Evolutionary conservation across 257 asterid species (phyloP).

Genomic region (Solanum okadae): DNA sequence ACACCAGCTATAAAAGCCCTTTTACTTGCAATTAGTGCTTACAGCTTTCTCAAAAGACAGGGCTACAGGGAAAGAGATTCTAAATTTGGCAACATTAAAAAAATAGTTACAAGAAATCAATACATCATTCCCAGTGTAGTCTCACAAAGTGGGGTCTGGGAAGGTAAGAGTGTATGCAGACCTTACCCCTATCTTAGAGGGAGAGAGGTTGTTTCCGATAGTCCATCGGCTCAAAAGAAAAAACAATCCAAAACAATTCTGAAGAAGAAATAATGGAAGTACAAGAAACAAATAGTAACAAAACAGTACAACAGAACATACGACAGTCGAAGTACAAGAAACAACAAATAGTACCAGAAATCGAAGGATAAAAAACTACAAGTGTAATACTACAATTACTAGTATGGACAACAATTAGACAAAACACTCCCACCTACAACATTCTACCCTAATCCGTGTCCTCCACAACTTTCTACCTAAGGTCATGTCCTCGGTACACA

Average conservation of each 20-base stretch:
- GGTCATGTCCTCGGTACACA: not conserved
- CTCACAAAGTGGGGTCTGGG: not conserved
- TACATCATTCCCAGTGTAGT: not conserved
- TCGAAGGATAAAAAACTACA: not conserved
- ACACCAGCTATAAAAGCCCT: conserved; percentile 84
- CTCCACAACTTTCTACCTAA: not conserved
- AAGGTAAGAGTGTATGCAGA: not conserved
- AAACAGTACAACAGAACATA: not conserved
- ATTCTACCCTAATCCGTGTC: not conserved
- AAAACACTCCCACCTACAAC: not conserved
- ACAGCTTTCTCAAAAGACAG: not conserved
- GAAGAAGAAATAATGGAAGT: not conserved
- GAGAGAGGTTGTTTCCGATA: not conserved
- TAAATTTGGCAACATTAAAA: not conserved
- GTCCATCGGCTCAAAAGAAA: not conserved
- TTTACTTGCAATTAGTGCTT: conserved; percentile 31
- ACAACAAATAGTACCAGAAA: not conserved
- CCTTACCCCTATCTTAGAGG: not conserved
- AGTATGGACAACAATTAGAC: not conserved
- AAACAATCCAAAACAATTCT: not conserved
- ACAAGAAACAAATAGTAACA: not conserved
- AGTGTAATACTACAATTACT: not conserved
- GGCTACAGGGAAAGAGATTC: not conserved
- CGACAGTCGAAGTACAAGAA: not conserved
- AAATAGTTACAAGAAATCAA: not conserved